Evolutionary conservation across 768 basidiomycete genomes (phyloP), one percentile per base, ranked within the genome.

Genomic region (Russula olivacea): DNA sequence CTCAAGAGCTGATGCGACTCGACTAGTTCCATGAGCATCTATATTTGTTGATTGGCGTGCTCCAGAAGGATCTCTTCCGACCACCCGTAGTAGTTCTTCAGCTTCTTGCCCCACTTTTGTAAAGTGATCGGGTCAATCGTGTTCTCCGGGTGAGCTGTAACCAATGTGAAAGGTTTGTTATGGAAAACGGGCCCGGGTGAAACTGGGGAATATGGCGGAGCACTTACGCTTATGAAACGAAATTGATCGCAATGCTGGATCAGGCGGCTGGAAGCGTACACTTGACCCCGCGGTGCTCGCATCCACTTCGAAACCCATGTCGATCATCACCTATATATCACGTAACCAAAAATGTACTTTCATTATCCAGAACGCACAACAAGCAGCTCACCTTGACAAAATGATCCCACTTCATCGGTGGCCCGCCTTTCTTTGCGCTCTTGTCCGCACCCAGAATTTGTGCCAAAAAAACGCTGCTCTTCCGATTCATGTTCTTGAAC

Each of bases 371-470:
- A 17, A 19, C 1, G 28, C n/a, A 21, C 9, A 36, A 19, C 34
- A 32, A 25, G 5, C 19, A 2, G 6, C 63, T 51, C 28, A 61
- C 75, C 66, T 71, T 71, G 45, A 73, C 66, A 61, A 76, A 71
- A 34, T 72, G 55, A 56, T 76, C 70, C 75, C 74, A 74, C 60
- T 71, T 68, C 72, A 76, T 69, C 28, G 69, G 51, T 48, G 68
- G 61, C 66, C 65, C 58, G 9, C 64, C 64, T 47, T 69, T 64
- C 58, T 65, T 68, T 23, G 69, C 62, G 21, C 68, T 68, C 38
- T 69, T 63, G 52, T 68, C 58, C 41, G 64, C 61, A 23, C 64
- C 63, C 40, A 73, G 55, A 5, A 73, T 58, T 38, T 68, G 69
- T 30, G 55, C 40, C 64, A 72, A 59, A 30, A 65, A 58, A 19